Base-by-base conservation (phyloP, 1,284 basidiomycete genomes). In the Rhodofomes roseus region DNA sequence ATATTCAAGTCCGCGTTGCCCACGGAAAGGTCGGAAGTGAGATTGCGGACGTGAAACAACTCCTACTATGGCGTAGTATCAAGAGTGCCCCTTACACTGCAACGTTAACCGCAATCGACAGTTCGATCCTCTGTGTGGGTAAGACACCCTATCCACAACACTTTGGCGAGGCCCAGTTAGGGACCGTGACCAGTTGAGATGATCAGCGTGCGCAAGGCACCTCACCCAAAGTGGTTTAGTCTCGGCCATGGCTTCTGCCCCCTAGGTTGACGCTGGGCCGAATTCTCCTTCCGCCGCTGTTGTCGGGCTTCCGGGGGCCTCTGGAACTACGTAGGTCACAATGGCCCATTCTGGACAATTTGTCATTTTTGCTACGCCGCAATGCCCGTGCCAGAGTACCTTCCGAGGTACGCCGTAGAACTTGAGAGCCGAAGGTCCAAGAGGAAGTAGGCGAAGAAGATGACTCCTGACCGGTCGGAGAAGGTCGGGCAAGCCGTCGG, bases 21-120 rank as follows among this genome's bases (percentile, higher is more conserved):
- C 16, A 23, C 25, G 46, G 27, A 48, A 8, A 27, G 12, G 25
- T 48, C 25, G 46, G 25, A 48, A 27, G 46, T 48, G 46, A 9
- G 25, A 48, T 14, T 52, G 50, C 31, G 50, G 50, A 52, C 50
- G 50, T 52, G 50, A 52, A 52, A 52, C 50, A 52, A 52, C 22
- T 4, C 25, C 11, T n/a, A 31, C 50, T 29, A 11, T 34, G 31
- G n/a, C n/a, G n/a, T n/a, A 36, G 50, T 52, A 29, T 48, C 46
- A 48, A 29, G 46, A 25, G 25, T 48, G 20, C 11, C 46, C 46
- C 27, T 25, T 27, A 48, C 27, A 48, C 46, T 12, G 46, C 46
- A 48, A n/a, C n/a, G n/a, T n/a, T n/a, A n/a, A 48, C 46, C 46
- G 46, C 25, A 48, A 18, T 48, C 4, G 12, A 48, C 25, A 48